Conservation (phyloP, 2,329 filamentous ascomycete genomes). For the Aspergillus udagawae region DNA sequence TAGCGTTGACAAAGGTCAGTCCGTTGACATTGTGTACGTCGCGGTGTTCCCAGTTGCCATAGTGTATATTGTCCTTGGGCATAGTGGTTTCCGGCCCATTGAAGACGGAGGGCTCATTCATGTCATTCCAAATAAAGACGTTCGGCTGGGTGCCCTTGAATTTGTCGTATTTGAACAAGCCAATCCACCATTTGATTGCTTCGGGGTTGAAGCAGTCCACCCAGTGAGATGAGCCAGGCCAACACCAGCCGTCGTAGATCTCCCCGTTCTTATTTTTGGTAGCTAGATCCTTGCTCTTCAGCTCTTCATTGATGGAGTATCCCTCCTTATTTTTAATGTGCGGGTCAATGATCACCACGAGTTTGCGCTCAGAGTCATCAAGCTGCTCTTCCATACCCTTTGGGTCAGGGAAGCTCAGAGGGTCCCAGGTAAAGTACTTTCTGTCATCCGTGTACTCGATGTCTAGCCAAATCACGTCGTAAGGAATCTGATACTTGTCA, state of each 20-base stretch:
- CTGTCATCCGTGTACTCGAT: conserved; percentile 96
- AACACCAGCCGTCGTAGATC: conserved; percentile 95
- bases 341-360: conserved; percentile 92
- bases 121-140: conserved; percentile 97
- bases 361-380: conserved; percentile 77
- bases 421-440: conserved; percentile 98
- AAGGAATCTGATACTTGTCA: conserved; percentile 91
- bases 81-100: conserved; percentile 97
- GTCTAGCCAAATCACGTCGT: conserved; percentile 98
- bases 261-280: conserved; percentile 87
- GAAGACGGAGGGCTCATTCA: conserved; percentile 99
- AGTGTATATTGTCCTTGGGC: conserved; percentile 96
- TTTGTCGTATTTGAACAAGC: conserved; percentile 77
- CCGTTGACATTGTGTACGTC: conserved; percentile 96
- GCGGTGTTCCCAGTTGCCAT: conserved; percentile 90
- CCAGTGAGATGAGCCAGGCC: conserved; percentile 97
- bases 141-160: conserved; percentile 87
- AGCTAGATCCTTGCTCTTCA: conserved; percentile 78
- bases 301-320: conserved; percentile 72
- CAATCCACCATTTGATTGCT: conserved; percentile 85
- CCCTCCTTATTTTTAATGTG: conserved; percentile 90
- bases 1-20: conserved; percentile 92
- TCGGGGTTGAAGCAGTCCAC: conserved; percentile 94
- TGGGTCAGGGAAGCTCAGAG: conserved; percentile 80
- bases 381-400: conserved; percentile 84